Evolutionary conservation across 1,284 basidiomycete genomes (phyloP).

Genomic region (Apiotrichum mycotoxinovorans): DNA sequence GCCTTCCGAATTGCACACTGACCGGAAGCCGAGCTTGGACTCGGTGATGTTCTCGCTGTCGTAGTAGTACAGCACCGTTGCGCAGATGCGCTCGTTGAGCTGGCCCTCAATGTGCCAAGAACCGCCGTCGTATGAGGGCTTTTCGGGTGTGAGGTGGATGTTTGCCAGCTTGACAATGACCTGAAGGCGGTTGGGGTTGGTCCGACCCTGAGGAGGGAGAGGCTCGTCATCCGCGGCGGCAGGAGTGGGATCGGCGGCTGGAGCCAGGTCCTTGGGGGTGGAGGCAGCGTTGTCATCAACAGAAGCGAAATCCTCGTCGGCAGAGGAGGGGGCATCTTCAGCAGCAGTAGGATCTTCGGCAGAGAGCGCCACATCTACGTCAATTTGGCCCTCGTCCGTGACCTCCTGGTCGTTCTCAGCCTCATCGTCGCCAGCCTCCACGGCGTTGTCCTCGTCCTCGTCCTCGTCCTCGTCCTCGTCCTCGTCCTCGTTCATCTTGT

Average conservation of each 20-base stretch:
- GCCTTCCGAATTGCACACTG: background rate
- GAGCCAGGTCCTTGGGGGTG: background rate
- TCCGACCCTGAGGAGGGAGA: constrained; percentile 2
- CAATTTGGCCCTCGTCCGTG: too few species aligned
- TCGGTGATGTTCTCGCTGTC: constrained; percentile 4
- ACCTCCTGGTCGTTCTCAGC: too few species aligned
- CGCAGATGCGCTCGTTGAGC: constrained; percentile 6
- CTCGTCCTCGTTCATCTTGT: background rate
- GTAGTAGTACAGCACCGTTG: constrained; percentile 7
- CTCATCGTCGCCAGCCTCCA: too few species aligned
- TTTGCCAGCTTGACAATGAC: constrained; percentile 11
- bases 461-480: too few species aligned
- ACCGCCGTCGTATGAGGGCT: constrained; percentile 5
- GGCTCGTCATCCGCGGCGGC: constrained; percentile 16
- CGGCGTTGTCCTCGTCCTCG: too few species aligned
- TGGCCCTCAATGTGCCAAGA: constrained; percentile 6
- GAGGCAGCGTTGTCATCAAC: too few species aligned
- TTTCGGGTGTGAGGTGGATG: constrained; percentile 9
- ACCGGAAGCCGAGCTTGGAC: background rate
- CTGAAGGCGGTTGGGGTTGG: background rate
- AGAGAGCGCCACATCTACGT: too few species aligned
- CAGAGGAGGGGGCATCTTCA: too few species aligned
- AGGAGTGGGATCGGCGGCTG: background rate
- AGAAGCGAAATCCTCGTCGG: too few species aligned
- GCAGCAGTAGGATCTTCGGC: too few species aligned